These are phyloP conservation scores for Cordyceps militaris DNA, from an alignment of 2,329 filamentous ascomycete species.

Conservation along the genomic window DNA sequence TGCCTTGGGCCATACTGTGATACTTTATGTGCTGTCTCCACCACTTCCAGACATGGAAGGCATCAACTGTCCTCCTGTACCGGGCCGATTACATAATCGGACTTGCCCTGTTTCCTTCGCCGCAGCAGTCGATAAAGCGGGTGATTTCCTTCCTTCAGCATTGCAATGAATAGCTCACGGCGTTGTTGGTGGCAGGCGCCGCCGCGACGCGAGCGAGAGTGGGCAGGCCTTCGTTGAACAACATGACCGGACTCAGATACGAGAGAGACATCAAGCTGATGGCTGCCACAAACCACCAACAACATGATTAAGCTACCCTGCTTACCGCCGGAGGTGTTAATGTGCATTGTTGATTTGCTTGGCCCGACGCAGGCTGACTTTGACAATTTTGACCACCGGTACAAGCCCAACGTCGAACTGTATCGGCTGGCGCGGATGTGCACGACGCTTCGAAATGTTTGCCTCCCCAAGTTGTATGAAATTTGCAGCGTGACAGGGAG, in stretches of 20 bases:
- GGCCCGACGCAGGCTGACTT: conserved; percentile 2
- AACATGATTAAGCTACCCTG: not conserved
- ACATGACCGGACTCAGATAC: too few relatives aligned
- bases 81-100: not conserved
- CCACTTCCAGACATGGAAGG: too few relatives aligned
- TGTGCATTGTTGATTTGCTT: not conserved
- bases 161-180: too few relatives aligned
- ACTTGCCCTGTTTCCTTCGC: not conserved
- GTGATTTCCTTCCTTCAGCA: not conserved
- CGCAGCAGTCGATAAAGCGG: too few relatives aligned
- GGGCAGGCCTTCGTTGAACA: too few relatives aligned
- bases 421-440: not conserved
- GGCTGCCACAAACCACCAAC: not conserved
- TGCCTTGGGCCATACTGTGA: not conserved
- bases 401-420: not conserved
- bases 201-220: too few relatives aligned
- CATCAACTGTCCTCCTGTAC: too few relatives aligned
- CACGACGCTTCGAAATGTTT: not conserved
- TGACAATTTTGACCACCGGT: not conserved
- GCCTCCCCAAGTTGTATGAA: not conserved
- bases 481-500: not conserved
- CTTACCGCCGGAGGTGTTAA: not conserved
- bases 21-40: too few relatives aligned
- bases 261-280: too few relatives aligned
- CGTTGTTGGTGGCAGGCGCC: too few relatives aligned